Percentiles rank a stretch among this genome's conserved stretches.
Conservation (phyloP, 768 basidiomycete genomes). For the Suillus americanus region DNA sequence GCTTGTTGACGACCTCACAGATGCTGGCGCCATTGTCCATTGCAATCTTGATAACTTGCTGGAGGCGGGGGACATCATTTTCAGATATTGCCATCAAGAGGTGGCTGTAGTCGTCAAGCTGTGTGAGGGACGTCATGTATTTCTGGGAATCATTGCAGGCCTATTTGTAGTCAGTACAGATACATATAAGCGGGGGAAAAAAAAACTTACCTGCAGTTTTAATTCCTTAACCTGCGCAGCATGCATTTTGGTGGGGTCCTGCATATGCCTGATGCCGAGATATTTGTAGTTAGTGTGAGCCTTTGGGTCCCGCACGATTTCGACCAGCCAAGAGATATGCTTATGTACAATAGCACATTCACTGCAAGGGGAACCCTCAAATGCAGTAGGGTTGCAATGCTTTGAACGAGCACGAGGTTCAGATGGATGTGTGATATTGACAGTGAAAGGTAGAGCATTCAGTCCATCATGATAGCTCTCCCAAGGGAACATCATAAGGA, state of each 20-base stretch:
- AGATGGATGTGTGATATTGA: background rate
- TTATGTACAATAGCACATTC: background rate
- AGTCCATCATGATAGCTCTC: background rate
- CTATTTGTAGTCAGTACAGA: background rate
- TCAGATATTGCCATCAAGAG: constrained; percentile 8
- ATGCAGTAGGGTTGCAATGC: background rate
- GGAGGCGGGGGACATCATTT: constrained; percentile 8
- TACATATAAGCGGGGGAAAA: background rate
- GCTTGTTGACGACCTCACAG: constrained; percentile 3
- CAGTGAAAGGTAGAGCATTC: background rate
- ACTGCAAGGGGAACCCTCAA: background rate
- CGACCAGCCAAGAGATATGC: background rate
- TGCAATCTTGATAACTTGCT: constrained; percentile 3
- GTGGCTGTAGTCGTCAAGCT: background rate
- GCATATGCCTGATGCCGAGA: background rate
- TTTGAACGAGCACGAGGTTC: background rate
- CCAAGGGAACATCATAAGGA: background rate
- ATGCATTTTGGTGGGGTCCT: background rate
- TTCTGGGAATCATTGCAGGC: background rate
- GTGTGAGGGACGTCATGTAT: background rate
- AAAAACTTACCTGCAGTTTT: background rate
- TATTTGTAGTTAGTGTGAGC: background rate
- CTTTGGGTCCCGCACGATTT: background rate
- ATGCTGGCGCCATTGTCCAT: constrained; percentile 14
- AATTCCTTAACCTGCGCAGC: background rate